Base-by-base conservation (phyloP, 441 rosid species). In the Theobroma grandiflorum region DNA sequence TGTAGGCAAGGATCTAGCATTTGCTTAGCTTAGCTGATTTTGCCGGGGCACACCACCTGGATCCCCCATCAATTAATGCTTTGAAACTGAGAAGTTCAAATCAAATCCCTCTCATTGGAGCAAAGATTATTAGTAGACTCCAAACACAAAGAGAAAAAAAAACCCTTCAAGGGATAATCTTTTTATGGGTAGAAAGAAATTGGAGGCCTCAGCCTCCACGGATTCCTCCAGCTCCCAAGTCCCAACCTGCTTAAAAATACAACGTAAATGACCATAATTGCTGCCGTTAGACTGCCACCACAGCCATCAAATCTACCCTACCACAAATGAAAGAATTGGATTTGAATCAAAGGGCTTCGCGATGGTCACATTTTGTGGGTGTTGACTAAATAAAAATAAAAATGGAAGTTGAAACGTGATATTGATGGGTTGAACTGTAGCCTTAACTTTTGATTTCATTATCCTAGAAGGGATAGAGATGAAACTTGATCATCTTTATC, bases 321-420 rank as follows among this genome's bases (percentile, higher is more conserved):
- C 33, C 75, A 8, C 31, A 26, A 0, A 26, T 52, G 18, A 52
- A 72, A 70, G 12, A 40, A 8, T 33, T 72, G 22, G 63, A 37
- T 72, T 72, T 35, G 18, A 72, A 72, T 10, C 31, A 18, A 52
- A 72, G 6, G 33, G 16, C 26, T 18, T 52, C 45, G 16, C 52
- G 26, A 35, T 53, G 16, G 62, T 72, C 75, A n/a, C 45, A 35
- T 35, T 52, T 52, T 72, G 75, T 72, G 42, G 75, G 62, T 52
- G 58, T 53, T 72, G 62, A 72, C 75, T 26, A 26, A 26, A 26
- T 26, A 26, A 26, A 26, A 26, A 26, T 26, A 26, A 26, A 26
- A 26, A 26, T 26, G 31, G 31, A 26, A 26, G 31, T 26, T 26
- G 31, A 26, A 26, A 26, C 40, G 38, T 70, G 58, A 26, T 12